These are phyloP conservation scores for Nemania abortiva DNA, from an alignment of 2,329 filamentous ascomycete genomes.

Conservation along the genomic window DNA sequence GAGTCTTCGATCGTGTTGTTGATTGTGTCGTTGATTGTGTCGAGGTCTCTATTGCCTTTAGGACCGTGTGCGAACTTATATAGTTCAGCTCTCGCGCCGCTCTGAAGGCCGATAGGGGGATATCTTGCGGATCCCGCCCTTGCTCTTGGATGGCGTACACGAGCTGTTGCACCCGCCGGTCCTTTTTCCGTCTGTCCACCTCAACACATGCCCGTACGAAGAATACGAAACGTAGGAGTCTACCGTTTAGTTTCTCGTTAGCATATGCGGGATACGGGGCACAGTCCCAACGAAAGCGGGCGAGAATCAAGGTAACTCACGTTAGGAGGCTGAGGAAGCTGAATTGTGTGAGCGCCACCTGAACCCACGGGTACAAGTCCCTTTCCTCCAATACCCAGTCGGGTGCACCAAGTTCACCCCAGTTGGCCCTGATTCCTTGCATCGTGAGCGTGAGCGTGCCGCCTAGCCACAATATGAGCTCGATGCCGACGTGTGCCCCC, in stretches of 20 bases:
- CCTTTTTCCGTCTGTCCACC: conserved; percentile 41
- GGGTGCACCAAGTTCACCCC: conserved; percentile 13
- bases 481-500: conserved; percentile 47
- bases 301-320: conserved; percentile 21
- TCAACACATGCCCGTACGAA: conserved; percentile 49
- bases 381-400: not conserved
- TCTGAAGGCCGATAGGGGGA: conserved; percentile 26
- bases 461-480: conserved; percentile 43
- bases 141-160: conserved; percentile 41
- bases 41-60: conserved; percentile 20
- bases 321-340: conserved; percentile 26
- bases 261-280: not conserved
- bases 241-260: conserved; percentile 22
- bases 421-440: conserved; percentile 7
- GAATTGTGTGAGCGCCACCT: conserved; percentile 29
- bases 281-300: not conserved
- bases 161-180: conserved; percentile 39
- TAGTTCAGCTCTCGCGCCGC: conserved; percentile 19
- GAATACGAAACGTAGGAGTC: conserved; percentile 44
- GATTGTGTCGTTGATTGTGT: not conserved
- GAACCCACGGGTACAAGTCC: not conserved
- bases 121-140: conserved; percentile 35
- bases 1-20: not conserved
- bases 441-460: conserved; percentile 19
- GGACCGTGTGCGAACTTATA: conserved; percentile 6